Conservation (phyloP, 441 rosid species). For the Populus hybrid region DNA sequence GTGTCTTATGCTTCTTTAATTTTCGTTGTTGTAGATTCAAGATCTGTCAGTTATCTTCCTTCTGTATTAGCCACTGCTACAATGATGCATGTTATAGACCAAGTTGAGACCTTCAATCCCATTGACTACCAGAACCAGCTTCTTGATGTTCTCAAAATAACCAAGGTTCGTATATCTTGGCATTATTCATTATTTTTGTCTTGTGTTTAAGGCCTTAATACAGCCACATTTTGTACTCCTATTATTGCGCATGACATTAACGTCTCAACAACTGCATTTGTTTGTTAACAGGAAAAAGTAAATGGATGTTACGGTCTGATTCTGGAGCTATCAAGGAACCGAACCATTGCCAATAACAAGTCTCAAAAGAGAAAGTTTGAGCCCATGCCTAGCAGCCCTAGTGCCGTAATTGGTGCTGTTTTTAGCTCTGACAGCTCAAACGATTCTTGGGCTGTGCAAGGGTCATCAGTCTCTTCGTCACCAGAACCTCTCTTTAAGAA, state of each 20-base stretch:
- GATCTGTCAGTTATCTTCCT: slow-evolving; percentile 63
- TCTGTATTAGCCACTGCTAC: slow-evolving; percentile 86
- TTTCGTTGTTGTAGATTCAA: slow-evolving; percentile 48
- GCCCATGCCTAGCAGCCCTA: slow-evolving; percentile 44
- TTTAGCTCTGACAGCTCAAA: slow-evolving; percentile 50
- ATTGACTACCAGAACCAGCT: slow-evolving; percentile 58
- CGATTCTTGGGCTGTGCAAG: slow-evolving; percentile 44
- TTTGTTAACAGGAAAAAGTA: slow-evolving; percentile 52
- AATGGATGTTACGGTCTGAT: slow-evolving; percentile 50
- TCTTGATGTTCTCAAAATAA: slow-evolving; percentile 51
- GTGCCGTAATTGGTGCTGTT: slow-evolving; percentile 52
- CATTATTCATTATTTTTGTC: background rate
- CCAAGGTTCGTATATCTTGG: slow-evolving; percentile 41
- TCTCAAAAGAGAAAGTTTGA: slow-evolving; percentile 48
- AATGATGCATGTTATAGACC: slow-evolving; percentile 74
- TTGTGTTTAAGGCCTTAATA: background rate
- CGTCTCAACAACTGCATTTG: background rate
- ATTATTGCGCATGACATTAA: background rate
- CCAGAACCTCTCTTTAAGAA: slow-evolving; percentile 49
- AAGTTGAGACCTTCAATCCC: slow-evolving; percentile 59
- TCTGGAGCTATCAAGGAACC: slow-evolving; percentile 27
- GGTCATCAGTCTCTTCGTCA: slow-evolving; percentile 20
- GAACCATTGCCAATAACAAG: slow-evolving; percentile 11
- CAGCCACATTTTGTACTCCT: background rate
- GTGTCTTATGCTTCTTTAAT: background rate